Percentiles rank a stretch among this genome's conserved stretches.
Conservation (phyloP, 176 grass and related monocot species). For the Pontederia crassipes region DNA sequence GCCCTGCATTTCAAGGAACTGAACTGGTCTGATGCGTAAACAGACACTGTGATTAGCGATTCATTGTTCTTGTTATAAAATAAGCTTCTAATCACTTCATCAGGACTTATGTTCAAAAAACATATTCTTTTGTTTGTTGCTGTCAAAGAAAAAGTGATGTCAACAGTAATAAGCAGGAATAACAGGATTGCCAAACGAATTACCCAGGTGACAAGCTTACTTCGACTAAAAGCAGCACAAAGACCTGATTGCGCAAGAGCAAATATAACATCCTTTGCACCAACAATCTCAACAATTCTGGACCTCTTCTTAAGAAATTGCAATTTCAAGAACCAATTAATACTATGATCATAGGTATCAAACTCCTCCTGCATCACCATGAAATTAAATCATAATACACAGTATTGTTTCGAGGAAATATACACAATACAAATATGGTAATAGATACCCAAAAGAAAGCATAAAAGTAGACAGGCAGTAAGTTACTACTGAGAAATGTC, state of each 20-base stretch:
- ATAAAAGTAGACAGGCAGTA: no score
- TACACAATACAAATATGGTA: neutral
- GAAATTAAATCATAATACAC: neutral
- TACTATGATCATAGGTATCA: conserved; percentile 42
- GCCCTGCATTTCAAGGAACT: conserved; percentile 74
- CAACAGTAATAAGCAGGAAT: conserved; percentile 13
- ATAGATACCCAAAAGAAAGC: no score
- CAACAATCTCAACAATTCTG: conserved; percentile 78
- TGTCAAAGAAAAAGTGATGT: conserved; percentile 26
- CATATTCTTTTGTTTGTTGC: conserved; percentile 74
- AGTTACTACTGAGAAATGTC: no score
- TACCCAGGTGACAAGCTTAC: conserved; percentile 22
- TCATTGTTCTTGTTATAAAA: conserved; percentile 83
- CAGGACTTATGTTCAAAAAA: conserved; percentile 71
- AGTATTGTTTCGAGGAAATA: neutral
- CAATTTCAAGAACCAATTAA: conserved; percentile 40
- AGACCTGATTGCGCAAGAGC: conserved; percentile 61
- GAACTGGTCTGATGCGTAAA: conserved; percentile 67
- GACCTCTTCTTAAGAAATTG: conserved; percentile 59
- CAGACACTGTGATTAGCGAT: conserved; percentile 66
- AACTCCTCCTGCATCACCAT: conserved; percentile 60
- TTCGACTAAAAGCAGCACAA: conserved; percentile 61
- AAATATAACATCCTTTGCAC: conserved; percentile 77
- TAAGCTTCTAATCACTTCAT: conserved; percentile 72
- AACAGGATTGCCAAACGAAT: conserved; percentile 5